Percentiles rank a stretch among this genome's conserved stretches.
phyloP scores from a whole-genome alignment of 2,329 filamentous ascomycete genomes.

The Ceratocystis albifundus region DNA sequence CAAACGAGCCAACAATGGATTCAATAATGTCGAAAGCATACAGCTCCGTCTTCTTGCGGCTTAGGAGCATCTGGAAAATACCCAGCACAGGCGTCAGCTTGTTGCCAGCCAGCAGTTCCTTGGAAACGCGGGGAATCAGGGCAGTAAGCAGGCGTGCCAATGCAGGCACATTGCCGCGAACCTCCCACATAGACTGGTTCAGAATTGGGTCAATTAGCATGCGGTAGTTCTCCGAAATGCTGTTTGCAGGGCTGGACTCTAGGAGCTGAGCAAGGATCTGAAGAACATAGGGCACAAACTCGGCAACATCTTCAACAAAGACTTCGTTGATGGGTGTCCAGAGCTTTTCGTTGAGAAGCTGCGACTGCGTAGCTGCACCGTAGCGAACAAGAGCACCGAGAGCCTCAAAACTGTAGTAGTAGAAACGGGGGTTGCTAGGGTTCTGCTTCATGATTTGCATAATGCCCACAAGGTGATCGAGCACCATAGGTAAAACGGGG shows the following conservation, averaged over 20 bases:
- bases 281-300: conserved; percentile 95
- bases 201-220: conserved; percentile 67
- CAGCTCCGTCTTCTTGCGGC: conserved; percentile 69
- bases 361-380: conserved; percentile 53
- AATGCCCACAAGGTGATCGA: conserved; percentile 76
- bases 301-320: conserved; percentile 70
- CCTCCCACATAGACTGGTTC: conserved; percentile 77
- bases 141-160: conserved; percentile 73
- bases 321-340: conserved; percentile 76
- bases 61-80: conserved; percentile 85
- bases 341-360: conserved; percentile 65
- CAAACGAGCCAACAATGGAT: conserved; percentile 59
- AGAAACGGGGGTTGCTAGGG: conserved; percentile 93
- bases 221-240: conserved; percentile 70
- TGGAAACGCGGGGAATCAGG: conserved; percentile 65
- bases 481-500: conserved; percentile 62
- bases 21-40: conserved; percentile 88
- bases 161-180: conserved; percentile 83
- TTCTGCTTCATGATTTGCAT: conserved; percentile 87
- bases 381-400: conserved; percentile 73
- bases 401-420: conserved; percentile 96
- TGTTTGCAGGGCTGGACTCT: conserved; percentile 69
- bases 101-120: conserved; percentile 62
- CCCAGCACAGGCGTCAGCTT: conserved; percentile 82
- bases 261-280: conserved; percentile 86